phyloP scores from a whole-genome alignment of 106 monocot genomes.

The Vanilla planifolia region DNA sequence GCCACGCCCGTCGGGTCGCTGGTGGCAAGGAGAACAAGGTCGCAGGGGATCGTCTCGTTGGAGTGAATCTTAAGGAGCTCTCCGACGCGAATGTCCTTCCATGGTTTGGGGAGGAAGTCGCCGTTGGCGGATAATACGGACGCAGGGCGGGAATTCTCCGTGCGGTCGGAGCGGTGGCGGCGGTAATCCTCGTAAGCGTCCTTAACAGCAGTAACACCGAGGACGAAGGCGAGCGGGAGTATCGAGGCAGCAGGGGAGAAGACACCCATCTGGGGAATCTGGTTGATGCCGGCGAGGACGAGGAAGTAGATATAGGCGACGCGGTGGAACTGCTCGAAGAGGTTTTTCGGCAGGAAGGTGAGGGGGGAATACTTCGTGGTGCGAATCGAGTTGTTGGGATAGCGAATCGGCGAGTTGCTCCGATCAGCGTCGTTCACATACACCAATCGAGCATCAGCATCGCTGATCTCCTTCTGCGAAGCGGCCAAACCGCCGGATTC shows the following conservation, averaged over 20 bases:
- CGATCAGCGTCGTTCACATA: constrained; percentile 48
- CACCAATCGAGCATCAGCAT: constrained; percentile 79
- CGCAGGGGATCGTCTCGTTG: constrained; percentile 61
- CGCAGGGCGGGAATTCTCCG: constrained; percentile 58
- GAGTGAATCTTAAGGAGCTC: constrained; percentile 42
- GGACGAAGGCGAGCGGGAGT: constrained; percentile 66
- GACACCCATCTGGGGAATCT: constrained; percentile 54
- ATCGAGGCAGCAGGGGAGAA: constrained; percentile 42
- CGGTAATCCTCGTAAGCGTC: constrained; percentile 83
- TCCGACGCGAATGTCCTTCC: constrained; percentile 63
- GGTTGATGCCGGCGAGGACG: constrained; percentile 51
- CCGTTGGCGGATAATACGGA: constrained; percentile 20
- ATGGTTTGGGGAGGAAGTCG: constrained; percentile 36
- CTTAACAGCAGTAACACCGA: constrained; percentile 69
- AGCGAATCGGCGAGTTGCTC: constrained; percentile 24
- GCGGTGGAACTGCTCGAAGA: constrained; percentile 87
- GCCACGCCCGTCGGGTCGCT: constrained; percentile 61
- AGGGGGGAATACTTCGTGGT: constrained; percentile 53
- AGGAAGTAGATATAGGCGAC: constrained; percentile 75
- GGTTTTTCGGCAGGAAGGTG: constrained; percentile 70
- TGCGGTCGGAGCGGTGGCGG: constrained; percentile 58
- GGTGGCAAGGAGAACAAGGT: constrained; percentile 57
- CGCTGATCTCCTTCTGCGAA: constrained; percentile 64
- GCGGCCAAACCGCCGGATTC: constrained; percentile 35
- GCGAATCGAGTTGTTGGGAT: constrained; percentile 38